Conservation (phyloP, 306 rosid genomes). For the Macrotyloma uniflorum region DNA sequence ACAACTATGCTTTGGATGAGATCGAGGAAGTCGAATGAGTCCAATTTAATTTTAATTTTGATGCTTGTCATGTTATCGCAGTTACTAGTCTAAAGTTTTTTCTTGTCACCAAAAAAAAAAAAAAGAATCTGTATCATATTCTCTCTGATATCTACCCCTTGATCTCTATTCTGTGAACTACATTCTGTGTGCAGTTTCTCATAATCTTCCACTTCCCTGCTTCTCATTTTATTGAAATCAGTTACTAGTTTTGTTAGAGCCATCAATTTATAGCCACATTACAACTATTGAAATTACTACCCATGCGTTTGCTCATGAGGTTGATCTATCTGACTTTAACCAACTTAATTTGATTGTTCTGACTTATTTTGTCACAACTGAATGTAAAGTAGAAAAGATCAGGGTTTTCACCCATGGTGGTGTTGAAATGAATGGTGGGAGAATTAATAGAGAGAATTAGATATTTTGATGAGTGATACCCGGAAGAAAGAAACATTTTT, state of each 20-base stretch:
- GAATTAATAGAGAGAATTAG: neutral
- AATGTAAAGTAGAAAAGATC: neutral
- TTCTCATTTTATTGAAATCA: slow-evolving; percentile 7
- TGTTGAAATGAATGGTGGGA: neutral
- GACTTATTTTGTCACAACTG: neutral
- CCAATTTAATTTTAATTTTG: slow-evolving; percentile 43
- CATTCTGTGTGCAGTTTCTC: slow-evolving; percentile 42
- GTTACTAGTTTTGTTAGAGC: neutral
- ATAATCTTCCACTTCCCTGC: neutral
- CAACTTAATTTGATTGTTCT: neutral
- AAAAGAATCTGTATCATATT: slow-evolving; percentile 53
- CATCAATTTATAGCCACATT: slow-evolving; percentile 9
- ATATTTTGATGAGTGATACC: neutral
- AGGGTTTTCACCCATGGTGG: neutral
- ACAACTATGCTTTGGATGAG: slow-evolving; percentile 93
- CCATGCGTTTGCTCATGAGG: neutral
- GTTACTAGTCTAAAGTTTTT: slow-evolving; percentile 41
- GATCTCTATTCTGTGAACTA: slow-evolving; percentile 34
- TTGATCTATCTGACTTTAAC: neutral
- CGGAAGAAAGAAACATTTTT: neutral
- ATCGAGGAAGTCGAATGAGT: slow-evolving; percentile 67
- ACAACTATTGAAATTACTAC: neutral
- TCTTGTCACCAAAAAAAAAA: slow-evolving; percentile 23
- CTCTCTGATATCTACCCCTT: slow-evolving; percentile 47
- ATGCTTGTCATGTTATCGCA: slow-evolving; percentile 50